A percentile compares a stretch with the other conserved stretches of the same genome.
These are phyloP conservation scores for Zopfia rhizophila DNA, from an alignment of 2,329 filamentous ascomycete genomes.

Conservation along the genomic window DNA sequence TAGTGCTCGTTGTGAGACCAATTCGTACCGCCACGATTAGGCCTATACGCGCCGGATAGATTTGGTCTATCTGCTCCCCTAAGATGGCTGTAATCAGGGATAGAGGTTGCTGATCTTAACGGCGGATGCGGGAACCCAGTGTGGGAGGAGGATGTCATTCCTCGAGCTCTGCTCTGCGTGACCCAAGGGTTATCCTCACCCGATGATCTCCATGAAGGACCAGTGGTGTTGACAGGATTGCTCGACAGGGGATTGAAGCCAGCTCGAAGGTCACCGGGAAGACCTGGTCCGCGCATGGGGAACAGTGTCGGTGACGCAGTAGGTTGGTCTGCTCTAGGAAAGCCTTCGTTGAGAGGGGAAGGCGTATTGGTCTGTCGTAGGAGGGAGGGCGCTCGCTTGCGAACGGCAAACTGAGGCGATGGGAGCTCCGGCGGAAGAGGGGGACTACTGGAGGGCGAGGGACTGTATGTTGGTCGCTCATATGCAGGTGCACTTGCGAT, in stretches of 20 bases:
- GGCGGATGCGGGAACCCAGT: constrained; percentile 33
- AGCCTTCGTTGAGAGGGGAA: constrained; percentile 38
- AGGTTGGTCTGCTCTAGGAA: constrained; percentile 29
- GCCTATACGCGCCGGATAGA: constrained; percentile 48
- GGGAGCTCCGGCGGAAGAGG: constrained; percentile 44
- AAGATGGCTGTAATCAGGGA: constrained; percentile 48
- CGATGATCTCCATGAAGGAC: constrained; percentile 35
- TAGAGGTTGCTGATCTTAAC: constrained; percentile 49
- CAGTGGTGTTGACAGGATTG: constrained; percentile 41
- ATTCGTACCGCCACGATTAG: constrained; percentile 48
- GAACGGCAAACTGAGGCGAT: constrained; percentile 54
- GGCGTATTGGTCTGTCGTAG: constrained; percentile 48
- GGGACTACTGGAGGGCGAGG: constrained; percentile 42
- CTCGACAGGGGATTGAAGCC: constrained; percentile 48
- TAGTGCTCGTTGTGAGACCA: constrained; percentile 49
- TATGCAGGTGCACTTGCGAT: constrained; percentile 32
- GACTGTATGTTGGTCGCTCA: constrained; percentile 41
- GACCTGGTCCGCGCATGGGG: constrained; percentile 30
- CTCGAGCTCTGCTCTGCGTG: constrained; percentile 38
- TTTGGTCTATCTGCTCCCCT: constrained; percentile 40
- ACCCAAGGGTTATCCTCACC: constrained; percentile 33
- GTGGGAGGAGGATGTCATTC: constrained; percentile 47
- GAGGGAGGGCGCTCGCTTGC: constrained; percentile 54
- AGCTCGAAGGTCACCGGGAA: constrained; percentile 42
- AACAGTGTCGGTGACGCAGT: constrained; percentile 40